Base-by-base conservation (phyloP, 1,284 basidiomycete genomes). In the Cryptococcus deneoformans region DNA sequence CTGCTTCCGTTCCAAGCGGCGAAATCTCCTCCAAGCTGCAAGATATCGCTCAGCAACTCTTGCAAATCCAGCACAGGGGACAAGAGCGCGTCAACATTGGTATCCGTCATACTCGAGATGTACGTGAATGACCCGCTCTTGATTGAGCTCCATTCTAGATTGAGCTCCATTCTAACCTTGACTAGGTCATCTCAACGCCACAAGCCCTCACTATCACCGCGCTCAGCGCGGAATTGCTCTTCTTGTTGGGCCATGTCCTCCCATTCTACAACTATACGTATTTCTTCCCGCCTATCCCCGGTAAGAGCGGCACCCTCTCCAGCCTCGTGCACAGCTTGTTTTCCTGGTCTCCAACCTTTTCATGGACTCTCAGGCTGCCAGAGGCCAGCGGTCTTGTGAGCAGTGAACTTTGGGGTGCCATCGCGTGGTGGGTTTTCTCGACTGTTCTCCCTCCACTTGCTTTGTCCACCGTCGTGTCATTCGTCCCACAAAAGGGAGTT, bases 371-470 rank as follows among this genome's bases (percentile, higher is more conserved):
- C 49, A 54, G 60, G 29, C 49, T n/a, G 24, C 75, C 77, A 2
- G 70, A 71, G 34, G 50, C 68, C 44, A 55, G 58, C 42, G 58
- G 64, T 40, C 53, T 75, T 47, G 45, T 53, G 2, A 54, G 56
- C 10, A 60, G 60, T 11, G 65, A 71, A 6, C 38, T 74, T 14
- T 72, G 68, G 68, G 64, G 66, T 0, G 71, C 73, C 12, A n/a
- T 72, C 11, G 59, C 67, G 3, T 71, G 75, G 67, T 77, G 77
- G 77, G 75, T 70, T 29, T 63, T 62, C 50, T 61, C 67, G 12
- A 78, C 77, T 9, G 67, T 78, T 24, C 42, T 73, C 5, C 75
- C 75, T 1, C 71, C 77, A 5, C 63, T 70, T 11, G 60, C 68
- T 1, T 51, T 72, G 11, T 73, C 72, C 12, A 73, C 68, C 34